A percentile compares a stretch with the other conserved stretches of the same genome.
These are phyloP conservation scores for Rhodofomes roseus DNA, from an alignment of 1,284 basidiomycete species.

Conservation along the genomic window DNA sequence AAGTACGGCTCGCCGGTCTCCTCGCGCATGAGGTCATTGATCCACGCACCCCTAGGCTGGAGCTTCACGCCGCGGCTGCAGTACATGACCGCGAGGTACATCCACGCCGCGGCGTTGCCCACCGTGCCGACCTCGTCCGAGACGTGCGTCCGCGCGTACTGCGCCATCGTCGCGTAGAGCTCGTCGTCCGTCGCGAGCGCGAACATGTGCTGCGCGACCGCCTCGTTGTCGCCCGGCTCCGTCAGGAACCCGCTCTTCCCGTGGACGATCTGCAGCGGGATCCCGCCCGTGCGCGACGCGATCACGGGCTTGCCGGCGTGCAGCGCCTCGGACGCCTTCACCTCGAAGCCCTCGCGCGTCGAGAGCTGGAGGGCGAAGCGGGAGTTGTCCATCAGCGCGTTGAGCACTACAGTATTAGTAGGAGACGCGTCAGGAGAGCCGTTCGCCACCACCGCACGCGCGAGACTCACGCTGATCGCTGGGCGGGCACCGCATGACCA, in stretches of 20 bases:
- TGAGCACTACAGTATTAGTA: too few species aligned
- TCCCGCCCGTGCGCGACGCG: slow-evolving; percentile 79
- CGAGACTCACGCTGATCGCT: slow-evolving; percentile 68
- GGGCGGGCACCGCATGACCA: slow-evolving; percentile 77
- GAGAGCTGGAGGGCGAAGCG: slow-evolving; percentile 77
- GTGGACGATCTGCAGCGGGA: slow-evolving; percentile 82
- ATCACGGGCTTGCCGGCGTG: slow-evolving; percentile 83
- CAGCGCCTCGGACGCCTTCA: slow-evolving; percentile 88
- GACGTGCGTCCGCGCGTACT: slow-evolving; percentile 70
- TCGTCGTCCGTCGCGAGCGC: slow-evolving; percentile 72
- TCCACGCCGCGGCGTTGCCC: slow-evolving; percentile 76
- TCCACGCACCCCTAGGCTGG: slow-evolving; percentile 73
- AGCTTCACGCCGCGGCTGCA: slow-evolving; percentile 63
- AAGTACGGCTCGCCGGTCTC: slow-evolving; percentile 69
- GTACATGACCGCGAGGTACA: slow-evolving; percentile 80
- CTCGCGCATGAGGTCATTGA: slow-evolving; percentile 72
- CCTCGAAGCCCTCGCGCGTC: slow-evolving; percentile 87
- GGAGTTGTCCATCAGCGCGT: slow-evolving; percentile 73
- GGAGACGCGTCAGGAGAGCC: background rate
- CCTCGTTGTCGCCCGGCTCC: slow-evolving; percentile 64
- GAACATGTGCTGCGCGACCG: slow-evolving; percentile 71
- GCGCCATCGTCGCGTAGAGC: slow-evolving; percentile 58
- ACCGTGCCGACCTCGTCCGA: slow-evolving; percentile 80
- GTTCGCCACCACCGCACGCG: background rate
- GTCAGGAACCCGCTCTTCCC: slow-evolving; percentile 83